phyloP scores from a whole-genome alignment of 805 yeast species.

The Ogataea methylovora region DNA sequence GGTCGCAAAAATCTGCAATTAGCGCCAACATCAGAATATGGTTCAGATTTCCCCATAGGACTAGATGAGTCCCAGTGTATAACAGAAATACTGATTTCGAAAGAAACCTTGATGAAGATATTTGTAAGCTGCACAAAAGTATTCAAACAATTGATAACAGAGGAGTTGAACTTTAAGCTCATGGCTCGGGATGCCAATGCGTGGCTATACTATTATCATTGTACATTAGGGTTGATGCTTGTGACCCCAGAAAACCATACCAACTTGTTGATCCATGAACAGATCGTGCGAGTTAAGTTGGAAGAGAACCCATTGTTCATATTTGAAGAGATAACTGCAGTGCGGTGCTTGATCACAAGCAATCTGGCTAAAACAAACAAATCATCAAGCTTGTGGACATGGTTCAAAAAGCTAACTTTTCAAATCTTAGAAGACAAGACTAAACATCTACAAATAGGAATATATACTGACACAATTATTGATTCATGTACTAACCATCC shows the following conservation, averaged over 20 bases:
- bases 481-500: conserved; percentile 33
- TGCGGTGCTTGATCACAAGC: conserved; percentile 14
- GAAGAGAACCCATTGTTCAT: conserved; percentile 3
- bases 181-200: no score
- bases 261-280: conserved; percentile 9
- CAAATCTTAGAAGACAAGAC: not conserved
- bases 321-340: conserved; percentile 1
- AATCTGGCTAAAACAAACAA: conserved; percentile 23
- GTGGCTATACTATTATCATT: conserved; percentile 1
- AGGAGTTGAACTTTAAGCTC: not conserved
- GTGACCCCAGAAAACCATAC: conserved; percentile 23
- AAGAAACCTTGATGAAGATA: conserved; percentile 5
- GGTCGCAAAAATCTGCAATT: no score
- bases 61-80: not conserved
- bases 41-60: no score
- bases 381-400: conserved; percentile 25
- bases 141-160: conserved; percentile 2
- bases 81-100: conserved; percentile 11
- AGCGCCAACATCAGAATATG: no score
- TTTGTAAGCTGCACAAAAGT: conserved; percentile 13
- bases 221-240: conserved; percentile 18
- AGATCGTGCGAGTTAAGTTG: not conserved
- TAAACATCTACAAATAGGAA: not conserved
- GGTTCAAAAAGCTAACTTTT: conserved; percentile 11
- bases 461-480: conserved; percentile 14